A percentile compares a stretch with the other conserved stretches of the same genome.
Evolutionary conservation across 441 rosid genomes (phyloP).

Genomic region (Macaranga tanarius): DNA sequence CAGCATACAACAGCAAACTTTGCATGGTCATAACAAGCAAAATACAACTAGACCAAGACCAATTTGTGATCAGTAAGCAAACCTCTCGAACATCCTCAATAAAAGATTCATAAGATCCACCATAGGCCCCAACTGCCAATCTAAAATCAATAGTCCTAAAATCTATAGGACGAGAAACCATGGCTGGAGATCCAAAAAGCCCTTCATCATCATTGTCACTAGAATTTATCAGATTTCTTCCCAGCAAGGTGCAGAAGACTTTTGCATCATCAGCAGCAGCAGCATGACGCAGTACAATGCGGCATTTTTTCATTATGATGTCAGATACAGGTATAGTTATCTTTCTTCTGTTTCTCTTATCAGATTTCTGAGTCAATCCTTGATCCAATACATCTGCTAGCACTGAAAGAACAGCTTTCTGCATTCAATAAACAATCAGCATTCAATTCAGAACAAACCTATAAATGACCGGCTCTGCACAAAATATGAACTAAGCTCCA

Average conservation of each 20-base stretch:
- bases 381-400: conserved; percentile 63
- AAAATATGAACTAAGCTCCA: conserved; percentile 6
- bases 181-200: conserved; percentile 94
- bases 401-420: conserved; percentile 99
- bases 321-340: conserved; percentile 59
- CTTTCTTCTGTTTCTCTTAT: conserved; percentile 60
- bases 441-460: conserved; percentile 33
- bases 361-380: conserved; percentile 49
- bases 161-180: conserved; percentile 96
- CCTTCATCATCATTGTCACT: conserved; percentile 93
- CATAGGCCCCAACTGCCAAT: conserved; percentile 89
- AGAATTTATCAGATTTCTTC: conserved; percentile 68
- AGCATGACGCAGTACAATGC: conserved; percentile 71
- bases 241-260: conserved; percentile 87
- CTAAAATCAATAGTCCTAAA: conserved; percentile 97
- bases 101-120: conserved; percentile 87
- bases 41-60: neutral
- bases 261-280: conserved; percentile 87
- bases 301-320: conserved; percentile 89
- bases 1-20: neutral
- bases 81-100: conserved; percentile 98
- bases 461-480: conserved; percentile 15
- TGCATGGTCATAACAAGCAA: neutral
- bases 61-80: conserved; percentile 24
- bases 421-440: conserved; percentile 47